phyloP scores from a whole-genome alignment of 352 stramenopile genomes.

The Phytophthora syringae region DNA sequence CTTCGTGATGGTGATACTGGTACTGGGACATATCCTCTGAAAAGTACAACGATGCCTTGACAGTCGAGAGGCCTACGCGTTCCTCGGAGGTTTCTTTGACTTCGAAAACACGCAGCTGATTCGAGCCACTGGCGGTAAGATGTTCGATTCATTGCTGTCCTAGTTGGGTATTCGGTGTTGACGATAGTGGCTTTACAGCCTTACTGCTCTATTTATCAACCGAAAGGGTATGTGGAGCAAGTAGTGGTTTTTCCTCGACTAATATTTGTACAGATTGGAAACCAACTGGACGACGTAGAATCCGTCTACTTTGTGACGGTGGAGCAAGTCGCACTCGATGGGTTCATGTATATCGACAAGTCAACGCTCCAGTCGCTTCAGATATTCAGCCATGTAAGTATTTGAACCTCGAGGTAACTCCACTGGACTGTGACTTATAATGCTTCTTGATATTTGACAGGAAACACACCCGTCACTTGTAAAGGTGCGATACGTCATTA shows the following conservation, averaged over 20 bases:
- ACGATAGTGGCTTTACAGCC: constrained; percentile 37
- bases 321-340: constrained; percentile 71
- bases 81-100: constrained; percentile 79
- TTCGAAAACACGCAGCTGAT: constrained; percentile 82
- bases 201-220: constrained; percentile 68
- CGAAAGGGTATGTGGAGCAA: constrained; percentile 59
- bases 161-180: neutral
- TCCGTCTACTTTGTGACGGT: constrained; percentile 65
- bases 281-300: constrained; percentile 72
- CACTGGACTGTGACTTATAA: neutral
- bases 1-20: neutral
- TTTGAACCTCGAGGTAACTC: neutral
- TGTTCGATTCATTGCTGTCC: neutral
- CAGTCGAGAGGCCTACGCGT: constrained; percentile 70
- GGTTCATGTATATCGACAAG: constrained; percentile 84
- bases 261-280: constrained; percentile 66
- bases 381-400: constrained; percentile 79
- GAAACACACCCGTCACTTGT: constrained; percentile 81
- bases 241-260: neutral
- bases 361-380: constrained; percentile 77
- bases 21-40: neutral
- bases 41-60: neutral
- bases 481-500: constrained; percentile 47
- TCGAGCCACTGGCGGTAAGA: constrained; percentile 71
- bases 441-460: constrained; percentile 32